These are phyloP conservation scores for Jamesozyma piceae DNA, from an alignment of 805 yeast genomes.

Conservation along the genomic window DNA sequence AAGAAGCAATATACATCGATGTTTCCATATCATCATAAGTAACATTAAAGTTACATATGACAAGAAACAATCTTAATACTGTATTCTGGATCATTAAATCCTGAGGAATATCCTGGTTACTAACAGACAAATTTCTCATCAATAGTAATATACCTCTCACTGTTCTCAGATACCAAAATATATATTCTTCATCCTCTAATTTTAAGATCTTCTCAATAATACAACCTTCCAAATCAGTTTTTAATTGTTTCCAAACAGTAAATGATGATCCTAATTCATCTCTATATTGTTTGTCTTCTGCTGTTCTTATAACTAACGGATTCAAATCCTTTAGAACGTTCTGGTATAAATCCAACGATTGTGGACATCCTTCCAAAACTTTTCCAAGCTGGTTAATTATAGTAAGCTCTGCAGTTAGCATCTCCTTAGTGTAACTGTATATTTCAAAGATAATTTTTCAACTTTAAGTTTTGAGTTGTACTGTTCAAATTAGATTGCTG, in stretches of 20 bases:
- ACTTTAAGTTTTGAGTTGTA: too few relatives aligned
- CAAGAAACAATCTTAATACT: conserved; percentile 7
- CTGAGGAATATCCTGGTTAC: conserved; percentile 26
- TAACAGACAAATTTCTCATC: conserved; percentile 38
- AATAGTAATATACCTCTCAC: conserved; percentile 41
- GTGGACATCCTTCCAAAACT: conserved; percentile 6
- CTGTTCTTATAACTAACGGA: conserved; percentile 18
- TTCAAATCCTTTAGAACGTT: conserved; percentile 8
- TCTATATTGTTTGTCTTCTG: conserved; percentile 23
- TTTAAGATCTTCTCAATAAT: conserved; percentile 1
- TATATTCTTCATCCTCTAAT: conserved; percentile 4
- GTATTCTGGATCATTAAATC: conserved; percentile 14
- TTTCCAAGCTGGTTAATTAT: conserved; percentile 6
- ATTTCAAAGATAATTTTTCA: too few relatives aligned
- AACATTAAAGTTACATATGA: background rate
- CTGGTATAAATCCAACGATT: conserved; percentile 5
- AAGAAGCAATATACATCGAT: conserved; percentile 12
- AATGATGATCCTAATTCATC: conserved; percentile 18
- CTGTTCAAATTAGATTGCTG: too few relatives aligned
- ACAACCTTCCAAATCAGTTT: conserved; percentile 8
- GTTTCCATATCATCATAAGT: conserved; percentile 17
- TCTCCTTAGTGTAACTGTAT: background rate
- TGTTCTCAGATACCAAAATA: conserved; percentile 26
- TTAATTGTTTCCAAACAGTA: conserved; percentile 23
- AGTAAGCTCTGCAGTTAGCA: conserved; percentile 5